phyloP scores from a whole-genome alignment of 2,329 filamentous ascomycete species.

The Colletotrichum destructivum region DNA sequence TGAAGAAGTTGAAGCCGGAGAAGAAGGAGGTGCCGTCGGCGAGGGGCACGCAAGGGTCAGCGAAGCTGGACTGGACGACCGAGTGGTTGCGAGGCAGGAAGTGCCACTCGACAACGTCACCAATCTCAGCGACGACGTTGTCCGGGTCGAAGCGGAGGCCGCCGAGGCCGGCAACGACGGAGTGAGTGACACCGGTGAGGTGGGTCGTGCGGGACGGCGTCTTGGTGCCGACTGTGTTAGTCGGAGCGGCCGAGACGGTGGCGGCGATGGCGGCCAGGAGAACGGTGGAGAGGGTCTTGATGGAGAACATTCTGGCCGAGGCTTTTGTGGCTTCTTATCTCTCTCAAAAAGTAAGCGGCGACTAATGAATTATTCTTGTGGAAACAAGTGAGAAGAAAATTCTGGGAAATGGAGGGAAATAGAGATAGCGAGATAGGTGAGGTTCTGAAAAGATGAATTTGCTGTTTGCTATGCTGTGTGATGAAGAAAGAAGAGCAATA shows the following conservation, averaged over 20 bases:
- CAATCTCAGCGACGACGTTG: slow-evolving; percentile 62
- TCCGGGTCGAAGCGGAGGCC: slow-evolving; percentile 67
- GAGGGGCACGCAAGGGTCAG: slow-evolving; percentile 59
- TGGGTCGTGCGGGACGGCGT: slow-evolving; percentile 52
- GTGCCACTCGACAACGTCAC: slow-evolving; percentile 69
- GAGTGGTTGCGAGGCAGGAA: slow-evolving; percentile 68
- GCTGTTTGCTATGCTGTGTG: not conserved
- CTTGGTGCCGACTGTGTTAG: slow-evolving; percentile 50
- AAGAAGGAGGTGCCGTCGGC: slow-evolving; percentile 58
- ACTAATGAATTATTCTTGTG: not conserved
- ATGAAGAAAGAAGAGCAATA: not conserved
- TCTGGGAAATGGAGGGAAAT: slow-evolving; percentile 16
- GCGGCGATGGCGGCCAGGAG: slow-evolving; percentile 48
- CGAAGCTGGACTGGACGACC: slow-evolving; percentile 61
- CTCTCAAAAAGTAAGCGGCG: too few species aligned
- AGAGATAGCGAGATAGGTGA: slow-evolving; percentile 30
- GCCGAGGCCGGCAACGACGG: slow-evolving; percentile 60
- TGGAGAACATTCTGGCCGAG: slow-evolving; percentile 50
- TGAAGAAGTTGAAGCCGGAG: slow-evolving; percentile 61
- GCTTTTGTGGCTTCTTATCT: not conserved
- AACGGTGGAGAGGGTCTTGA: slow-evolving; percentile 48
- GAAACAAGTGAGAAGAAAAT: slow-evolving; percentile 10
- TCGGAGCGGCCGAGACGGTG: slow-evolving; percentile 50
- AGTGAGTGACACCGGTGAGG: slow-evolving; percentile 60
- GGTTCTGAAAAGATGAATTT: not conserved